Percentiles rank a stretch among this genome's conserved stretches.
Conservation (phyloP, 352 stramenopile species). For the Pythium rishiriense region DNA sequence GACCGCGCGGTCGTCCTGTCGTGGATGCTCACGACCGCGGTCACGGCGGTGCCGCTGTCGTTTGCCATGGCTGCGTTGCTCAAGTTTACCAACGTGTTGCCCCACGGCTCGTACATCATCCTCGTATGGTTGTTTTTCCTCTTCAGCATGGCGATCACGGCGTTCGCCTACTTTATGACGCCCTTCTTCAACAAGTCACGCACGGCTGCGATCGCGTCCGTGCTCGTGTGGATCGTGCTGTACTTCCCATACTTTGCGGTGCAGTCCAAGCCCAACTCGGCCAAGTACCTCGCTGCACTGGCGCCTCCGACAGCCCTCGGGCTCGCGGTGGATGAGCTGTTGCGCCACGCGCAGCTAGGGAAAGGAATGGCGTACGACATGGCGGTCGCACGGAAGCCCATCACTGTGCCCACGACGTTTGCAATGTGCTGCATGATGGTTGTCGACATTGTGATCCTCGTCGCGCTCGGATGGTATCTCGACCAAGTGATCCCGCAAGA, state of each 20-base stretch:
- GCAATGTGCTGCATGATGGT: slow-evolving; percentile 61
- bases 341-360: slow-evolving; percentile 54
- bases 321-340: slow-evolving; percentile 53
- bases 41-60: slow-evolving; percentile 17
- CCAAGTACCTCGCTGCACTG: slow-evolving; percentile 52
- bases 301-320: slow-evolving; percentile 58
- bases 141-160: slow-evolving; percentile 57
- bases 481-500: slow-evolving; percentile 91
- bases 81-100: slow-evolving; percentile 62
- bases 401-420: slow-evolving; percentile 47
- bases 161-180: slow-evolving; percentile 61
- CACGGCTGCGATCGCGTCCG: slow-evolving; percentile 53
- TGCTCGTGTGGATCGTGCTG: slow-evolving; percentile 64
- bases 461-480: slow-evolving; percentile 87
- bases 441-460: slow-evolving; percentile 83
- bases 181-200: slow-evolving; percentile 75
- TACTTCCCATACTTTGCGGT: slow-evolving; percentile 72
- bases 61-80: slow-evolving; percentile 30
- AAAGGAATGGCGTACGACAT: slow-evolving; percentile 56
- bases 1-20: slow-evolving; percentile 59
- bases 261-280: slow-evolving; percentile 40
- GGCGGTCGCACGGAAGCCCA: slow-evolving; percentile 34
- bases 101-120: slow-evolving; percentile 23
- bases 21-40: slow-evolving; percentile 54
- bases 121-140: slow-evolving; percentile 51